Evolutionary conservation across 2,329 filamentous ascomycete species (phyloP), one percentile per base, ranked within the genome.

Genomic region (Dactylellina haptotyla): DNA sequence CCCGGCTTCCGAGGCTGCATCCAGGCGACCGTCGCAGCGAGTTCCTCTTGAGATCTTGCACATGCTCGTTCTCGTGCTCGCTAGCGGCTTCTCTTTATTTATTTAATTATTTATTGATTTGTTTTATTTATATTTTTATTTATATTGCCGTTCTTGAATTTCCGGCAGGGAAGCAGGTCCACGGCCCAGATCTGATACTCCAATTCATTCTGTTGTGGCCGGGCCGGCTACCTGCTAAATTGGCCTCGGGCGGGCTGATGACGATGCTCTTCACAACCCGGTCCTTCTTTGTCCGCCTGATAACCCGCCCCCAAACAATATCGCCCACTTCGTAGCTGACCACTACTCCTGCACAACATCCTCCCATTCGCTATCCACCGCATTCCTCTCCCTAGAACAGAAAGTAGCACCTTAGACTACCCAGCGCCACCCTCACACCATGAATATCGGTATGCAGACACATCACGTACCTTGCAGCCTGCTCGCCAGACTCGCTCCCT

Each of bases 401-500:
- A n/a, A n/a, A n/a, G n/a, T 26, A 26, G 14, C 32, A 6, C 14
- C 26, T 26, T 30, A 30, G 25, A 23, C 56, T 28, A 58, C 53
- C 8, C n/a, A 46, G 3, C 41, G 9, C 14, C 18, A 46, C n/a
- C 23, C 41, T 6, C n/a, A 26, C 26, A 64, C 50, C 50, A 72
- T 72, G 67, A 72, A 72, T 65, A 53, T 65, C 59, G 67, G 67
- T 72, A 54, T 23, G 53, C 28, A n/a, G n/a, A n/a, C n/a, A 32
- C 28, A 9, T 25, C 50, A 23, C 3, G 20, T 45, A 34, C 9
- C 23, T 16, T 28, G 23, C 18, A 34, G 14, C 16, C 20, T 41
- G n/a, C n/a, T n/a, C n/a, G n/a, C n/a, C n/a, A n/a, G n/a, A n/a
- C n/a, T n/a, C n/a, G n/a, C 12, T 8, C 59, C 28, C 28, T 32